These are phyloP conservation scores for Phytophthora hybrid DNA, from an alignment of 352 stramenopile genomes.

Conservation along the genomic window DNA sequence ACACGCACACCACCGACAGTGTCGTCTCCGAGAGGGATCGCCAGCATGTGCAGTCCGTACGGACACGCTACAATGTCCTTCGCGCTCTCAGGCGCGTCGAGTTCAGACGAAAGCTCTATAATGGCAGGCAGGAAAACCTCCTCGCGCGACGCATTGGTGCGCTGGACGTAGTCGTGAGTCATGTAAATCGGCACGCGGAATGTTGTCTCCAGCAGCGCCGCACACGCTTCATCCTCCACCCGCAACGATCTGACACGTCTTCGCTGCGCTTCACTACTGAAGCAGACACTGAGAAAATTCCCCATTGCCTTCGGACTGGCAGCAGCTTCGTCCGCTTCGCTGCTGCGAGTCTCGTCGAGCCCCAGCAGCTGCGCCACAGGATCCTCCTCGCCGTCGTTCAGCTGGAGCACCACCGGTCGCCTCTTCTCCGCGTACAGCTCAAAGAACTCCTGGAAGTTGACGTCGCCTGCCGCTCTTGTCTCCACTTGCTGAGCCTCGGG, in stretches of 20 bases:
- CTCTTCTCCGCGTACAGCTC: constrained; percentile 54
- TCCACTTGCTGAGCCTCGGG: constrained; percentile 21
- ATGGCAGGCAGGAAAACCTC: constrained; percentile 48
- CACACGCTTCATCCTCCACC: constrained; percentile 43
- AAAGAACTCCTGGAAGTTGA: constrained; percentile 77
- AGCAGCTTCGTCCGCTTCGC: constrained; percentile 11
- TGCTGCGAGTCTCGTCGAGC: neutral
- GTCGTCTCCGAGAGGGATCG: constrained; percentile 28
- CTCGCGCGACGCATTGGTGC: constrained; percentile 52
- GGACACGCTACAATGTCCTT: constrained; percentile 53
- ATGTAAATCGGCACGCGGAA: constrained; percentile 67
- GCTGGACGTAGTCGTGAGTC: constrained; percentile 75
- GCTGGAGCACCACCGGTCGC: constrained; percentile 47
- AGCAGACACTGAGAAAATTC: constrained; percentile 31
- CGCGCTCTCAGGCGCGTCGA: constrained; percentile 1
- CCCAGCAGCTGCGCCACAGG: constrained; percentile 27
- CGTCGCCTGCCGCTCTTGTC: constrained; percentile 14
- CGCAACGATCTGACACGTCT: constrained; percentile 24
- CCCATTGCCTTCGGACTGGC: constrained; percentile 5
- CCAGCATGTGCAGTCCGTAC: constrained; percentile 70
- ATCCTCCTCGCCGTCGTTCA: constrained; percentile 16
- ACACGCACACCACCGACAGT: constrained; percentile 11
- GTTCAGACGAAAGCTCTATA: constrained; percentile 24
- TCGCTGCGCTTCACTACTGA: constrained; percentile 22
- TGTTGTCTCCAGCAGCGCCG: constrained; percentile 33